Evolutionary conservation across 345 rosid genomes (phyloP).

Genomic region (Euphorbia peplus): DNA sequence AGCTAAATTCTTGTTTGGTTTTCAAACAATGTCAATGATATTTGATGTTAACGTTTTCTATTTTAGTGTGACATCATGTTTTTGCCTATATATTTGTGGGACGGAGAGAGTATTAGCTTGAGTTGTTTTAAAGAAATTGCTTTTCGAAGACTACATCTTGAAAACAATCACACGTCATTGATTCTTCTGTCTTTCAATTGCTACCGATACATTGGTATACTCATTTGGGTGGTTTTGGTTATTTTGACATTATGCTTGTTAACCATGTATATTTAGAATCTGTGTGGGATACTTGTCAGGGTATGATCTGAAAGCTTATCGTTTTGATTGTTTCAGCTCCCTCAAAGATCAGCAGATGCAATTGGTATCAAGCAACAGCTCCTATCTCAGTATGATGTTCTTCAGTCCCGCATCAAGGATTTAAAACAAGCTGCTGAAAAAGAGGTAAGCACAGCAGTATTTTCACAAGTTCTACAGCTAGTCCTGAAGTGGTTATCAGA

Average conservation of each 20-base stretch:
- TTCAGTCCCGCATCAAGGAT: constrained; percentile 82
- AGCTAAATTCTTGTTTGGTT: constrained; percentile 14
- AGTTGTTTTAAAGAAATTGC: no score
- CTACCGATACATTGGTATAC: neutral
- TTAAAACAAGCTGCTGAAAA: constrained; percentile 74
- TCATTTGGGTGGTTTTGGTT: neutral
- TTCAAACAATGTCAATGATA: neutral
- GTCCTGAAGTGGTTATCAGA: no score
- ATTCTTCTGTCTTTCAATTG: neutral
- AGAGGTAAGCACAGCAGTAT: constrained; percentile 49
- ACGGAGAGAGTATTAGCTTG: no score
- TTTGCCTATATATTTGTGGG: no score
- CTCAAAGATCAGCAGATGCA: constrained; percentile 68
- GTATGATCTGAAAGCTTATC: neutral
- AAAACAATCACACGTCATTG: neutral
- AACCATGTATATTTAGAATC: neutral
- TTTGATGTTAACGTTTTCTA: no score
- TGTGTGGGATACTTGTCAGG: neutral
- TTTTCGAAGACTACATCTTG: no score
- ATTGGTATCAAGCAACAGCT: constrained; percentile 74
- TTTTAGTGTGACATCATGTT: no score
- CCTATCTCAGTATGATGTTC: constrained; percentile 75
- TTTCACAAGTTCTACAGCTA: constrained; percentile 1
- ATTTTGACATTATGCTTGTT: constrained; percentile 3
- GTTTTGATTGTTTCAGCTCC: constrained; percentile 56